Evolutionary conservation across 371 early-diverging fungal species (phyloP), one percentile per base, ranked within the genome.

Genomic region (Neoconidiobolus thromboides): DNA sequence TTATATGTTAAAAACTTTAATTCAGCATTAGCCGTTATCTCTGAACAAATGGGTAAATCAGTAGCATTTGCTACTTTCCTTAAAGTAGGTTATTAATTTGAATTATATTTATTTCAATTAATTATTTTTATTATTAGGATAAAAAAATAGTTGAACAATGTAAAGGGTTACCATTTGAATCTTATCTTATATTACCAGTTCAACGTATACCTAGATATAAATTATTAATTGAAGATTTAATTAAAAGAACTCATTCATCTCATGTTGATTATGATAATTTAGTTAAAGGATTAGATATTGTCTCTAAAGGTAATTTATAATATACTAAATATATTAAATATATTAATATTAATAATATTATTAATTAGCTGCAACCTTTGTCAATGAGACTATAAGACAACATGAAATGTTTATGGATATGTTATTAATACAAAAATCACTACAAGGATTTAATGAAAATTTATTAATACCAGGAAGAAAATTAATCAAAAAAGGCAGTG

Each of bases 171-270:
- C 73, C 71, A 59, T 77, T 91, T 50, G 82, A 85, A 58, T 73
- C 86, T 39, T 86, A 81, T 67, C 66, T 90, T 63, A 79, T 89
- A 54, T 67, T 88, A 41, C 91, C 91, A 2, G 81, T 91, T 48
- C 91, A 91, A 66, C 71, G 91, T 6, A 78, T 91, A 48, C 88
- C 87, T 5, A 3, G 90, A 10, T 90, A 89, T 74, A 73, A 71
- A 62, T 68, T 91, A 58, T 69, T 91, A 9, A 72, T 89, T 36
- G 80, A 81, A 60, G 75, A 79, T 40, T 67, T 91, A 43, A 69
- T 85, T 15, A 74, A 71, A 14, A 69, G 73, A 62, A 87, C 89
- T 0, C 69, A 76, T 1, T 60, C 54, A 0, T 68, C 62, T 43
- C 89, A 89, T 61, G 73, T 76, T 0, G 90, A 89, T 61, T 71